phyloP scores from a whole-genome alignment of 805 yeast species.

The Starmerella bombicola region DNA sequence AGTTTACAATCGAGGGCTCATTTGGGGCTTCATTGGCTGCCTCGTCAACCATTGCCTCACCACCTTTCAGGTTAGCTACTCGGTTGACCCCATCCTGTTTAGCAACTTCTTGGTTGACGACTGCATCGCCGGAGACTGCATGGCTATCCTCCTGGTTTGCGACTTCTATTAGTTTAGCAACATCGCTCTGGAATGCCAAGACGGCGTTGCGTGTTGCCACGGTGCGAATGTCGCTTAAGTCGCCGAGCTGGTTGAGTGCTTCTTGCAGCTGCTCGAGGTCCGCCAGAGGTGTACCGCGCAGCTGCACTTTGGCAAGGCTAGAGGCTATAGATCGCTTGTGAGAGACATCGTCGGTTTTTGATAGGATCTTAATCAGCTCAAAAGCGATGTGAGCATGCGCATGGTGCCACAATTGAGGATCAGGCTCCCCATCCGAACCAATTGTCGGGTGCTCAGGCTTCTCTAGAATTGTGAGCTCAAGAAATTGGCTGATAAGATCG shows the following conservation, averaged over 20 bases:
- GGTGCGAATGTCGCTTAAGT: background rate
- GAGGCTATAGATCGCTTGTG: slow-evolving; percentile 8
- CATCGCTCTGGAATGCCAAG: no score
- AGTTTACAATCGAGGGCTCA: no score
- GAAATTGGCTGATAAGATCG: slow-evolving; percentile 45
- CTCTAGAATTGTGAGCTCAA: slow-evolving; percentile 74
- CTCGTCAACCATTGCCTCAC: no score
- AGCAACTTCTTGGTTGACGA: no score
- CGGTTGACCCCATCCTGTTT: no score
- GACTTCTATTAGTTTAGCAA: no score
- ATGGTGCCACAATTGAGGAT: background rate
- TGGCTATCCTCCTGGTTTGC: no score
- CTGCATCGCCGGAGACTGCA: no score
- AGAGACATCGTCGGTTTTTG: background rate
- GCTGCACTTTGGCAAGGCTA: slow-evolving; percentile 7
- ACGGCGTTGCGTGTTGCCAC: slow-evolving; percentile 1
- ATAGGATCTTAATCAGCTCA: slow-evolving; percentile 3
- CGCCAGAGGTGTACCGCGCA: slow-evolving; percentile 2
- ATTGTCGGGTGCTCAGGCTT: background rate
- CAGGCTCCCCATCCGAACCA: background rate
- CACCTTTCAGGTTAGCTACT: no score
- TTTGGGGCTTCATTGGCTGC: no score
- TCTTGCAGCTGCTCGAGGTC: background rate
- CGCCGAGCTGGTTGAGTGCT: background rate
- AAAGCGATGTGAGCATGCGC: slow-evolving; percentile 14